Base-by-base conservation (phyloP, 805 yeast genomes). In the Starmerella floricola region DNA sequence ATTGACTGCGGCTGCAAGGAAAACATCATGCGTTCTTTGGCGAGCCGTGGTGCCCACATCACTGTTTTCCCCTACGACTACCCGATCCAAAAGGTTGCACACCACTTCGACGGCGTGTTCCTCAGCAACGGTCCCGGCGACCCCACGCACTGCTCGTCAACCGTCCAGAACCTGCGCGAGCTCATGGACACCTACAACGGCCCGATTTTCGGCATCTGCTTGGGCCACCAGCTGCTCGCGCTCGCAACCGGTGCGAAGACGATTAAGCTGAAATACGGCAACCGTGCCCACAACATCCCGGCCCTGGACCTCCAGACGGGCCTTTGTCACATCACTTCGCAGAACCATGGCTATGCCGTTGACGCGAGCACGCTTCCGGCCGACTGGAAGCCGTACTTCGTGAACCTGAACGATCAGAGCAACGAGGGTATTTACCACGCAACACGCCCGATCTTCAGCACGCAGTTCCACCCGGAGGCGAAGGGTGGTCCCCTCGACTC, bases 401-500 rank as follows among this genome's bases (percentile, higher is more conserved):
- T 87, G 54, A 91, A 91, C 67, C 72, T 88, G 65, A 91, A 91
- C 62, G 99, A 91, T 63, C 79, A 85, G 61, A 82, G 94, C 41
- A 91, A 91, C 63, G 99, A 91, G 67, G 99, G 99, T 56, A 86
- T 91, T 94, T 79, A 77, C 56, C 98, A 91, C 64, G 72, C 68
- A 44, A 59, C 74, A 31, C 79, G 75, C 62, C 99, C 99, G 40
- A 82, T 88, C 42, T 91, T 88, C 67, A 84, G 95, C 30, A 85
- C 95, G 2, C 98, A 91, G 65, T 91, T 91, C 73, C 99, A 91
- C 62, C 99, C 99, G 37, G 99, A 91, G 65, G 97, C 98, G 44
- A 88, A 86, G 67, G 97, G 98, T 55, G 99, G 99, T 54, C 99
- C 99, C 45, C 72, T 81, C 56, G 99, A 91, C 64, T 82, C 95